phyloP scores from a whole-genome alignment of 768 basidiomycete genomes.

The Piloderma croceum region DNA sequence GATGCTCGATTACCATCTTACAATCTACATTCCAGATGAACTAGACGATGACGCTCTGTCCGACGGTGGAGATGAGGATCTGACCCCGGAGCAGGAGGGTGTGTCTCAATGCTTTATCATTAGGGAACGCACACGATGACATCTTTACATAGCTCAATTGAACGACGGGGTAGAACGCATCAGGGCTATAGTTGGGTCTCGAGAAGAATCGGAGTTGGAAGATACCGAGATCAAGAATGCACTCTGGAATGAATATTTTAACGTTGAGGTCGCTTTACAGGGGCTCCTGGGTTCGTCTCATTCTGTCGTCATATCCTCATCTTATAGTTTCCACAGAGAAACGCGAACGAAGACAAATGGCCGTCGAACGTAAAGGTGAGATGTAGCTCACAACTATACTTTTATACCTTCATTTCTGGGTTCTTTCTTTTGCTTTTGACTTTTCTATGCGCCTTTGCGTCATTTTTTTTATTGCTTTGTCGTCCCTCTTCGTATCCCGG shows the following conservation, averaged over 20 bases:
- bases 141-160: conserved; percentile 50
- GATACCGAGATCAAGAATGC: conserved; percentile 72
- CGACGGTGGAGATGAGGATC: conserved; percentile 71
- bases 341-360: conserved; percentile 54
- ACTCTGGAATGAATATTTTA: conserved; percentile 86
- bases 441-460: too few species aligned
- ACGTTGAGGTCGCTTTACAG: conserved; percentile 68
- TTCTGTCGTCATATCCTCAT: not conserved
- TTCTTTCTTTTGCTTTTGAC: conserved; percentile 21
- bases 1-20: conserved; percentile 1
- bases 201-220: conserved; percentile 58
- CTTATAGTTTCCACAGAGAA: conserved; percentile 47
- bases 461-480: conserved; percentile 28
- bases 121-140: conserved; percentile 8
- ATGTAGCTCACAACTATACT: too few species aligned
- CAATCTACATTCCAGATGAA: conserved; percentile 52
- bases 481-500: conserved; percentile 17
- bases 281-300: conserved; percentile 64
- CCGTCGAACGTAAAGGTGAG: conserved; percentile 85
- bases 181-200: conserved; percentile 59
- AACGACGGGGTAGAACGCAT: conserved; percentile 66
- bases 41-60: conserved; percentile 77
- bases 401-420: conserved; percentile 27
- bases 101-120: conserved; percentile 11
- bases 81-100: conserved; percentile 85